Percentiles rank a stretch among this genome's conserved stretches.
Evolutionary conservation across 2,329 filamentous ascomycete species (phyloP).

Genomic region (Trichophyton mentagrophytes): DNA sequence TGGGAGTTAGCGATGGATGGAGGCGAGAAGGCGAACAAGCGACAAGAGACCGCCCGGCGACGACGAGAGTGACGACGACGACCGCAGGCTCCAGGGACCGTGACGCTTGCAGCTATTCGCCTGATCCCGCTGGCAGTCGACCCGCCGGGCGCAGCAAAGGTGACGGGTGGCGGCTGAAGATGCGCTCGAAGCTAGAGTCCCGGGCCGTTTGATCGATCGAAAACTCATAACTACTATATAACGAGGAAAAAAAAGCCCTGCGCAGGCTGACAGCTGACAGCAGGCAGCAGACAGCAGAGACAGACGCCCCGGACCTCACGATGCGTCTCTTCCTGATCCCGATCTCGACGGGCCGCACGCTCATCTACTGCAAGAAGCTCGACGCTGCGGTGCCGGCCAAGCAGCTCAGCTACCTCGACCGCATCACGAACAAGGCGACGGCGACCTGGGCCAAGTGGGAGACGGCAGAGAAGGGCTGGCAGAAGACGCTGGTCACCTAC

Average conservation of each 20-base stretch:
- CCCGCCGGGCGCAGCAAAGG: neutral
- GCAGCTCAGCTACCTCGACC: slow-evolving; percentile 52
- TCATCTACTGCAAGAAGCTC: slow-evolving; percentile 80
- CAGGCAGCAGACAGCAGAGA: neutral
- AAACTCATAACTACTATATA: too few relatives aligned
- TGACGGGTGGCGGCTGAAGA: neutral
- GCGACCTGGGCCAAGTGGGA: slow-evolving; percentile 80
- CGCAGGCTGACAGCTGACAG: neutral
- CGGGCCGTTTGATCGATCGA: neutral
- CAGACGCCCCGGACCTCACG: neutral
- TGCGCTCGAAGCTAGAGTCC: neutral
- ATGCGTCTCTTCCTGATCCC: slow-evolving; percentile 95
- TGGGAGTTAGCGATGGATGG: too few relatives aligned
- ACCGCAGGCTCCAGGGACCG: too few relatives aligned
- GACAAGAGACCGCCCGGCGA: too few relatives aligned
- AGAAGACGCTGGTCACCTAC: slow-evolving; percentile 71
- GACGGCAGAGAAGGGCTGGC: slow-evolving; percentile 70
- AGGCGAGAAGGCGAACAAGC: too few relatives aligned
- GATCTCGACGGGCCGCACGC: slow-evolving; percentile 76
- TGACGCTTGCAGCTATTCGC: too few relatives aligned
- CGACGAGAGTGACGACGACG: too few relatives aligned
- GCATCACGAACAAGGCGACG: slow-evolving; percentile 56
- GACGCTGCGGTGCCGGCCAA: slow-evolving; percentile 43
- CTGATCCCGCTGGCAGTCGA: too few relatives aligned
- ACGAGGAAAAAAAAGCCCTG: too few relatives aligned